These are phyloP conservation scores for Aspergillus hortae DNA, from an alignment of 2,329 filamentous ascomycete genomes.

Conservation along the genomic window DNA sequence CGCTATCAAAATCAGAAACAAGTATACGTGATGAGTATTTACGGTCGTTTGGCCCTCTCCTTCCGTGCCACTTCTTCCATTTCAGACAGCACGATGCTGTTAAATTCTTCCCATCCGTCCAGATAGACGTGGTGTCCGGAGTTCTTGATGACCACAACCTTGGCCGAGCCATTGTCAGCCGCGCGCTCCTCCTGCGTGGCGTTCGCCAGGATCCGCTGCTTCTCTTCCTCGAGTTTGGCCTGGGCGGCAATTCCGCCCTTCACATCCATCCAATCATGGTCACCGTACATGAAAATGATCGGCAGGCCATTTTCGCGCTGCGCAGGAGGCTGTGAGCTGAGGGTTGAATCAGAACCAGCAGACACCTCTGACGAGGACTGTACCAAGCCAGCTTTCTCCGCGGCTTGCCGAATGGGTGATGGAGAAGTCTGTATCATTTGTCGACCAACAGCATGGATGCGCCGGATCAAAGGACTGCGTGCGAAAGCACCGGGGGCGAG, in stretches of 20 bases:
- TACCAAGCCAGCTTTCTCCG: conserved; percentile 11
- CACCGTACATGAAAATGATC: conserved; percentile 91
- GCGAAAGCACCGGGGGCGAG: conserved; percentile 92
- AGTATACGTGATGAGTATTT: background rate
- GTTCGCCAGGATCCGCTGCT: conserved; percentile 55
- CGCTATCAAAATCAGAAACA: background rate
- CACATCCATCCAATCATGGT: conserved; percentile 98
- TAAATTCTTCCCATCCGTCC: conserved; percentile 68
- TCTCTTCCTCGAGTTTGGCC: conserved; percentile 71
- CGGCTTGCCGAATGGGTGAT: conserved; percentile 10
- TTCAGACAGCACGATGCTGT: conserved; percentile 60
- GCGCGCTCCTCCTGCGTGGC: conserved; percentile 64
- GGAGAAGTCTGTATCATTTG: conserved; percentile 49
- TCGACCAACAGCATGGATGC: conserved; percentile 83
- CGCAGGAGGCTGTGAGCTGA: conserved; percentile 32
- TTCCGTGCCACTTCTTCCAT: conserved; percentile 57
- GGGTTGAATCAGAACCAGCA: conserved; percentile 4
- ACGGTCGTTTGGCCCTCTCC: conserved; percentile 19
- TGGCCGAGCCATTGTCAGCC: conserved; percentile 73
- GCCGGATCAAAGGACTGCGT: conserved; percentile 77
- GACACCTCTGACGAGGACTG: conserved; percentile 12
- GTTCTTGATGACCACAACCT: conserved; percentile 72
- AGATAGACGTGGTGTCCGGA: conserved; percentile 72
- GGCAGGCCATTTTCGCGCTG: conserved; percentile 66
- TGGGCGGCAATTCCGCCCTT: conserved; percentile 76